Evolutionary conservation across 306 rosid genomes (phyloP).

Genomic region (Arachis stenosperma): DNA sequence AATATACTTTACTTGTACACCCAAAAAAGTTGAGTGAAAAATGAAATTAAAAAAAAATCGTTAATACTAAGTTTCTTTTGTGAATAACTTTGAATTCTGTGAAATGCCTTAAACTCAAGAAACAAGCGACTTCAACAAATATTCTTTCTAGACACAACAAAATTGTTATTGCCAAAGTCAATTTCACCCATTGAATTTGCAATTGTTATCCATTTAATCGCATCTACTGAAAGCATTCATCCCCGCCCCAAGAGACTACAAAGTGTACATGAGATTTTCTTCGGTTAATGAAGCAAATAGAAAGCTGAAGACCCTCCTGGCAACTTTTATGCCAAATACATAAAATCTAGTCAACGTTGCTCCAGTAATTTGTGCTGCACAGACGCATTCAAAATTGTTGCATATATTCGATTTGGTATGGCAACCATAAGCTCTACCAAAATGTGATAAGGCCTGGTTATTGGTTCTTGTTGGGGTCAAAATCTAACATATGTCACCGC

Average conservation of each 20-base stretch:
- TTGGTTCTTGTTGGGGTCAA: constrained; percentile 16
- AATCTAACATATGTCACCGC: constrained; percentile 56
- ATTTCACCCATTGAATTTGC: too few species aligned
- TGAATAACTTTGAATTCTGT: too few species aligned
- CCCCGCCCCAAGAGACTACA: background rate
- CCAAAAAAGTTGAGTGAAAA: too few species aligned
- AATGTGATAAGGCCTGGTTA: constrained; percentile 7
- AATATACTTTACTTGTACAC: too few species aligned
- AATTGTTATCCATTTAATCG: background rate
- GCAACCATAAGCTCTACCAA: constrained; percentile 22
- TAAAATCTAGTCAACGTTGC: constrained; percentile 32
- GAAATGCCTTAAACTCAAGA: background rate
- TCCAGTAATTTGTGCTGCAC: constrained; percentile 30
- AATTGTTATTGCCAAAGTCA: background rate
- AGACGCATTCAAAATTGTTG: constrained; percentile 35
- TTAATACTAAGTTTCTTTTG: too few species aligned
- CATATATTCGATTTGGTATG: constrained; percentile 14
- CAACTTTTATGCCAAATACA: constrained; percentile 23
- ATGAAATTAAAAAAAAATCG: too few species aligned
- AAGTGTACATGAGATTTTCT: constrained; percentile 15
- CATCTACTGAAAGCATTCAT: constrained; percentile 4
- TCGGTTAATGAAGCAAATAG: background rate
- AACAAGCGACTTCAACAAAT: background rate
- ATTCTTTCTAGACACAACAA: background rate
- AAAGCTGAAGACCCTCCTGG: constrained; percentile 12